Percentiles rank a stretch among this genome's conserved stretches.
Evolutionary conservation across 1,139 yeast species (phyloP).

Genomic region (Spathaspora jeffriesii): DNA sequence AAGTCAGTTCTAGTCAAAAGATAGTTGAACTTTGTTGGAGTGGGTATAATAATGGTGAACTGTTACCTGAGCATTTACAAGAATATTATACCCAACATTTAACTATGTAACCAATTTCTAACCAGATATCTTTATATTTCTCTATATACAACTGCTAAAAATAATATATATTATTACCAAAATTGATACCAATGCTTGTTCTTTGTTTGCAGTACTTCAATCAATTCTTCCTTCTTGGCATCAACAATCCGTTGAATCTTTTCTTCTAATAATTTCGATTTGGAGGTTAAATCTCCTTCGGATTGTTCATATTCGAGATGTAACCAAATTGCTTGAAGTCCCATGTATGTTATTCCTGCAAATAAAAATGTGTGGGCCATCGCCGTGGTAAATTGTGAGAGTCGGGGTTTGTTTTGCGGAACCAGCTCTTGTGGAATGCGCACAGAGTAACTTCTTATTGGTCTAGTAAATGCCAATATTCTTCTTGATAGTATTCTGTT

Average conservation of each 20-base stretch:
- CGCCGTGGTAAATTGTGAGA: slow-evolving; percentile 40
- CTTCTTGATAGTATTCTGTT: slow-evolving; percentile 1
- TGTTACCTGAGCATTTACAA: not conserved
- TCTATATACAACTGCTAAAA: not conserved
- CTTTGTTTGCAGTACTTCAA: slow-evolving; percentile 4
- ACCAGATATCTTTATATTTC: not conserved
- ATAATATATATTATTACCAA: slow-evolving; percentile 3
- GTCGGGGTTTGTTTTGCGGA: slow-evolving; percentile 25
- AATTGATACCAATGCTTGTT: slow-evolving; percentile 5
- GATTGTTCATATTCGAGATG: slow-evolving; percentile 32
- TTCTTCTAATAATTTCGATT: slow-evolving; percentile 28
- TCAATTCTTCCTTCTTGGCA: slow-evolving; percentile 22
- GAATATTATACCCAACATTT: not conserved
- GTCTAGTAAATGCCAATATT: not conserved
- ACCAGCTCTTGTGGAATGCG: not conserved
- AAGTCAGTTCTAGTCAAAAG: not conserved
- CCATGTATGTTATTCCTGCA: slow-evolving; percentile 41
- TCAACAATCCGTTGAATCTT: slow-evolving; percentile 34
- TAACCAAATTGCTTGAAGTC: slow-evolving; percentile 35
- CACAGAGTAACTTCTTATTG: slow-evolving; percentile 1
- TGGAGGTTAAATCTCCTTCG: slow-evolving; percentile 21
- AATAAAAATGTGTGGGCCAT: slow-evolving; percentile 40
- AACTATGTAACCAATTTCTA: not conserved
- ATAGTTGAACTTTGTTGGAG: not conserved
- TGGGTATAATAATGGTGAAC: not conserved